Conservation (phyloP, 2,329 filamentous ascomycete genomes). For the Cercospora sesami region DNA sequence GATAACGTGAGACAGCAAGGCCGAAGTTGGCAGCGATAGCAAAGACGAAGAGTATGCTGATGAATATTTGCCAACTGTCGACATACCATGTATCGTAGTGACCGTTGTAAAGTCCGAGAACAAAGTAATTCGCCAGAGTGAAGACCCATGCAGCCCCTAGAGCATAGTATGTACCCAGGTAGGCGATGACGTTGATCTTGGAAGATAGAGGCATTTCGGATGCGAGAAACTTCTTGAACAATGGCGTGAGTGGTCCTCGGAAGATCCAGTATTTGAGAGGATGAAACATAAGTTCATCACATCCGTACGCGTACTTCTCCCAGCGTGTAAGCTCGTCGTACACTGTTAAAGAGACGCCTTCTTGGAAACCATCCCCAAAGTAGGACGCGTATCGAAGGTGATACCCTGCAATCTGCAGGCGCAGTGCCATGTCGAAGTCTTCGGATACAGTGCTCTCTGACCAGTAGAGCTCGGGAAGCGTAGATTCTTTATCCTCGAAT, state of each 20-base stretch:
- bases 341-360: constrained; percentile 70
- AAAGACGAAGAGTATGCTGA: constrained; percentile 66
- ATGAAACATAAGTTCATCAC: constrained; percentile 70
- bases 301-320: constrained; percentile 73
- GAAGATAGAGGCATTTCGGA: constrained; percentile 64
- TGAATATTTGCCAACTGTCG: constrained; percentile 65
- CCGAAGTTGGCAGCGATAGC: constrained; percentile 61
- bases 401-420: constrained; percentile 68
- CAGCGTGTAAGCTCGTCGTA: constrained; percentile 71
- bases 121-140: constrained; percentile 68
- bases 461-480: constrained; percentile 64
- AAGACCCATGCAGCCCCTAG: constrained; percentile 68
- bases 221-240: constrained; percentile 62
- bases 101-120: constrained; percentile 70
- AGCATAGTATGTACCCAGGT: constrained; percentile 71
- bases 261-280: constrained; percentile 63
- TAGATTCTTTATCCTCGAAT: constrained; percentile 57
- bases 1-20: constrained; percentile 64
- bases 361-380: constrained; percentile 68
- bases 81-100: constrained; percentile 67
- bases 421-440: constrained; percentile 74
- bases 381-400: constrained; percentile 69
- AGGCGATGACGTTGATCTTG: constrained; percentile 70
- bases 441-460: constrained; percentile 75
- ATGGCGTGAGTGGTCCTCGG: constrained; percentile 62